Evolutionary conservation across 2,329 filamentous ascomycete genomes (phyloP), one percentile per base, ranked within the genome.

Genomic region (Penicillium sp.): DNA sequence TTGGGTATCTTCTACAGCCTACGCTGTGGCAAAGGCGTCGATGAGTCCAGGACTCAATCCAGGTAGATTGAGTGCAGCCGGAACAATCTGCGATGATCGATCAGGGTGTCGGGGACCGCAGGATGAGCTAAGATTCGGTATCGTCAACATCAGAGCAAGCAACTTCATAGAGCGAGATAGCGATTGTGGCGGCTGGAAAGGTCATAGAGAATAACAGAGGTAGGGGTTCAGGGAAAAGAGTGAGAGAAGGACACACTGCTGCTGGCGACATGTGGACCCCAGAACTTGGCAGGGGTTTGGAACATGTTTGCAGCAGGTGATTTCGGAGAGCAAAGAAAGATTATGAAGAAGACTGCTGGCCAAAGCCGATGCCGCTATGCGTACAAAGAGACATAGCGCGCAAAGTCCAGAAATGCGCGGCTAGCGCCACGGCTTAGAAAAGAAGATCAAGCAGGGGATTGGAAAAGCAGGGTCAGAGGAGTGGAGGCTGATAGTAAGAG

Each of bases 91-190:
- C 42, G 41, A 23, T 35, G 26, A 18, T 41, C 23, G 42, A 42
- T 54, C 45, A 40, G 44, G 30, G 30, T 39, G 39, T 29, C 26
- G 40, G 41, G 29, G 49, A 43, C 53, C 49, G 54, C 58, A 47
- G 51, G 53, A 56, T 42, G 60, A 70, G 71, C 72, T 75, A 74
- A 67, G 63, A 67, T 58, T 63, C 62, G 62, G 64, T 60, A 74
- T 67, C 54, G 67, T 71, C 67, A 73, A 67, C 61, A 68, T 73
- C 69, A 70, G 70, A 70, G 56, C 61, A 61, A 57, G 61, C 61
- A 53, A 61, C 55, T 61, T 58, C 56, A 53, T 55, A 49, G 55
- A 56, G 59, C 58, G 57, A 53, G 50, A 59, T 50, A 57, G 54
- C 56, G 61, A 60, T 56, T 48, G 60, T 56, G 53, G 59, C 51